Evolutionary conservation across 306 rosid species (phyloP).

Genomic region (Albizia julibrissin): DNA sequence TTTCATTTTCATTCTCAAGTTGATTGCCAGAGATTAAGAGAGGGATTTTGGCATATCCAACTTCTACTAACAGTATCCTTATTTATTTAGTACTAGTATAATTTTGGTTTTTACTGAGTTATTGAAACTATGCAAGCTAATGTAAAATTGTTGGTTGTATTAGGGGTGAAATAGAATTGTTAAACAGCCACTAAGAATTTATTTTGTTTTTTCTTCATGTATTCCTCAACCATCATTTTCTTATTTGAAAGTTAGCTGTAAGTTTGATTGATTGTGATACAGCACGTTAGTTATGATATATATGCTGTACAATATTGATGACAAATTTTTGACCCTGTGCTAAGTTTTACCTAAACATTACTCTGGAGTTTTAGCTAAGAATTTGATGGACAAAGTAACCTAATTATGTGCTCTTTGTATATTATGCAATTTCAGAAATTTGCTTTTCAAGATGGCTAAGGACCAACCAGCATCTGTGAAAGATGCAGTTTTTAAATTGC

Average conservation of each 20-base stretch:
- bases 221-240: neutral
- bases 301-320: neutral
- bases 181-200: neutral
- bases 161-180: neutral
- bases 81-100: neutral
- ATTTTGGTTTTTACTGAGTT: neutral
- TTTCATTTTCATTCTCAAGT: neutral
- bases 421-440: conserved; percentile 25
- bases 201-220: neutral
- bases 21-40: neutral
- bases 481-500: conserved; percentile 67
- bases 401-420: conserved; percentile 16
- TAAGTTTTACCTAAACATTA: neutral
- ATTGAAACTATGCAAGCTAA: neutral
- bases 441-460: conserved; percentile 54
- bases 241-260: neutral
- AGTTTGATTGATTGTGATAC: neutral
- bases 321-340: neutral
- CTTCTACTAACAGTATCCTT: neutral
- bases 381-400: conserved; percentile 1
- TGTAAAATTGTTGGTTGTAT: neutral
- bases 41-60: too few relatives aligned
- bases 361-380: neutral
- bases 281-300: neutral
- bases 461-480: conserved; percentile 42